Conservation (phyloP, 1,139 yeast genomes). For the Petasospora fabianii region DNA sequence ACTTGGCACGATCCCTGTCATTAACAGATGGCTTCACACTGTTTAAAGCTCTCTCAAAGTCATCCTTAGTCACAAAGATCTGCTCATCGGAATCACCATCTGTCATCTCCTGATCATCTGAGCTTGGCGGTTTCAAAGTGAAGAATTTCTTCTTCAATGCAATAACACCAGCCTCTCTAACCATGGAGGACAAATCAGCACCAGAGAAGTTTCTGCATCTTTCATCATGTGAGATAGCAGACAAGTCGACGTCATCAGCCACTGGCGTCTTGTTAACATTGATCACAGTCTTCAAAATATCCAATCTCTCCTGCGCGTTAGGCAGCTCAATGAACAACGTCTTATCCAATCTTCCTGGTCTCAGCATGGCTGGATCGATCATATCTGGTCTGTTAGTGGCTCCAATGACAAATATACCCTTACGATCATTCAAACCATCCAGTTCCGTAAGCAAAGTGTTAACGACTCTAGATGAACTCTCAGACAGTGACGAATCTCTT, state of each 20-base stretch:
- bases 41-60: slow-evolving; percentile 67
- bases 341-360: slow-evolving; percentile 96
- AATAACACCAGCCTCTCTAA: slow-evolving; percentile 86
- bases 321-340: slow-evolving; percentile 91
- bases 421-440: slow-evolving; percentile 90
- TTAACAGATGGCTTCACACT: slow-evolving; percentile 88
- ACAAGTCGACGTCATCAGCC: slow-evolving; percentile 57
- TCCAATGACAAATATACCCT: slow-evolving; percentile 91
- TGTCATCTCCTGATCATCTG: slow-evolving; percentile 45
- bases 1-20: slow-evolving; percentile 76
- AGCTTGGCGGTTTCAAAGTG: slow-evolving; percentile 33
- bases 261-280: slow-evolving; percentile 74
- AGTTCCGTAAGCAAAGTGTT: slow-evolving; percentile 90
- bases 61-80: slow-evolving; percentile 57
- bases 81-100: slow-evolving; percentile 25
- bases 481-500: slow-evolving; percentile 83
- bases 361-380: slow-evolving; percentile 96
- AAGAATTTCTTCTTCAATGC: slow-evolving; percentile 76
- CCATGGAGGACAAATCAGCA: slow-evolving; percentile 90
- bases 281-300: slow-evolving; percentile 76
- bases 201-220: slow-evolving; percentile 90
- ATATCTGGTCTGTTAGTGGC: slow-evolving; percentile 98
- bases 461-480: slow-evolving; percentile 90
- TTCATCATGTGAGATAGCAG: slow-evolving; percentile 62
- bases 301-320: slow-evolving; percentile 67